Evolutionary conservation across 2,329 filamentous ascomycete genomes (phyloP), one percentile per base, ranked within the genome.

Genomic region (Pseudomassariella vexata): DNA sequence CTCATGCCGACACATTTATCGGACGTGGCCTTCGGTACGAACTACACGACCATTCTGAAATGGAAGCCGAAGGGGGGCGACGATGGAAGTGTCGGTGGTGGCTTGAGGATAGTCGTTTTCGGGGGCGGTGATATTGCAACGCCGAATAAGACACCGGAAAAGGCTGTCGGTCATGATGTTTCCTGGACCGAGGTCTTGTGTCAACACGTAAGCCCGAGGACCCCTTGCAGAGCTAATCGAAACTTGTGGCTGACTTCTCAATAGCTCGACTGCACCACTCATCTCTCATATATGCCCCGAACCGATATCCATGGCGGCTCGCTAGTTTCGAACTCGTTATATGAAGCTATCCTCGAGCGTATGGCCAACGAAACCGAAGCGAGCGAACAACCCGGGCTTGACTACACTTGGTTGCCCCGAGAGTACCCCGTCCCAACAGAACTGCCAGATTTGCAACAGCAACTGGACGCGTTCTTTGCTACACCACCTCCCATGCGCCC

Each of bases 241-340:
- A 19, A 19, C 8, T n/a, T 12, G n/a, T 15, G 28, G 15, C 11
- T 14, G n/a, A n/a, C n/a, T n/a, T n/a, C n/a, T 10, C 30, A 74
- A 70, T 51, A 74, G 7, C 45, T 55, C 17, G 45, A 55, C 19
- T 75, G 70, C 49, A 55, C 57, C 11, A 57, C 55, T 2, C 57
- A 70, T 30, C 41, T 66, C 14, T 72, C 68, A 2, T 60, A 68
- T 32, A 52, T 70, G 2, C 69, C 70, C 3, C 32, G 41, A 3
- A 42, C 44, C 9, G 48, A 54, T 28, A 68, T 58, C n/a, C 78
- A 63, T 1, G 73, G 76, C 34, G 75, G 51, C 15, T 63, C 73
- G 28, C 62, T 73, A 19, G 81, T 57, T 3, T 68, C 65, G 39
- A 88, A 68, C 40, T 42, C 56, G 19, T 50, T 71, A 5, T 81